A percentile compares a stretch with the other conserved stretches of the same genome.
Conservation (phyloP, 2,329 filamentous ascomycete species). For the Didymosphaeria variabile region DNA sequence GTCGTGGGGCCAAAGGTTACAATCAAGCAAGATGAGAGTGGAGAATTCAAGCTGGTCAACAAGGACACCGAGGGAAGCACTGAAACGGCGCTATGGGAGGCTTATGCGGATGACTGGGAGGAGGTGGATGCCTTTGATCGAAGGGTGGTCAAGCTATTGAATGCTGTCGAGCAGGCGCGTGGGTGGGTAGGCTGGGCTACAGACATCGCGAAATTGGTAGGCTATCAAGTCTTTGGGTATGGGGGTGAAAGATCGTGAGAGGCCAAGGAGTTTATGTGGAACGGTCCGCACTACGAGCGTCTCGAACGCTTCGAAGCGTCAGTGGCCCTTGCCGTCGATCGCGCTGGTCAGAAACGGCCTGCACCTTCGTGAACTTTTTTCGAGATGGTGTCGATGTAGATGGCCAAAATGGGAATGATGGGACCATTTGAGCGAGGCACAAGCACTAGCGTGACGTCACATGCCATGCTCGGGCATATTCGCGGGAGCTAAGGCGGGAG, state of each 20-base stretch:
- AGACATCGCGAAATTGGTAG: constrained; percentile 49
- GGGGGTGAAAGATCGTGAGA: neutral
- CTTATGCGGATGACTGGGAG: constrained; percentile 67
- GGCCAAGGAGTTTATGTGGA: neutral
- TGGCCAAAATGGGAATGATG: neutral
- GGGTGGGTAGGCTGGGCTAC: constrained; percentile 64
- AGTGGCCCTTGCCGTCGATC: constrained; percentile 4
- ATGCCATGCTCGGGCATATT: constrained; percentile 9
- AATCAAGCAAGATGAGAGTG: constrained; percentile 53
- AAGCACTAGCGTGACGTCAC: constrained; percentile 20
- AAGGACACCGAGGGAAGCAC: constrained; percentile 39
- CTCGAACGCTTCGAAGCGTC: neutral
- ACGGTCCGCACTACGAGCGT: neutral
- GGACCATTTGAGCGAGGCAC: constrained; percentile 6
- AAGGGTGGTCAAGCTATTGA: constrained; percentile 64
- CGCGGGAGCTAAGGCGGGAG: constrained; percentile 9
- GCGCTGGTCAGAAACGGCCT: neutral
- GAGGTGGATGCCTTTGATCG: constrained; percentile 65
- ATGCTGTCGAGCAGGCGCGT: constrained; percentile 58
- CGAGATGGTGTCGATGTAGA: neutral
- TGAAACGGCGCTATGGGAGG: constrained; percentile 66
- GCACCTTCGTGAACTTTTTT: neutral
- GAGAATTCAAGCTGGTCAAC: constrained; percentile 41
- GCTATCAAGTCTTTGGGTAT: neutral
- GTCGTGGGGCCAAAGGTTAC: constrained; percentile 66